phyloP scores from a whole-genome alignment of 2,329 filamentous ascomycete species.

The Alternaria sp. region DNA sequence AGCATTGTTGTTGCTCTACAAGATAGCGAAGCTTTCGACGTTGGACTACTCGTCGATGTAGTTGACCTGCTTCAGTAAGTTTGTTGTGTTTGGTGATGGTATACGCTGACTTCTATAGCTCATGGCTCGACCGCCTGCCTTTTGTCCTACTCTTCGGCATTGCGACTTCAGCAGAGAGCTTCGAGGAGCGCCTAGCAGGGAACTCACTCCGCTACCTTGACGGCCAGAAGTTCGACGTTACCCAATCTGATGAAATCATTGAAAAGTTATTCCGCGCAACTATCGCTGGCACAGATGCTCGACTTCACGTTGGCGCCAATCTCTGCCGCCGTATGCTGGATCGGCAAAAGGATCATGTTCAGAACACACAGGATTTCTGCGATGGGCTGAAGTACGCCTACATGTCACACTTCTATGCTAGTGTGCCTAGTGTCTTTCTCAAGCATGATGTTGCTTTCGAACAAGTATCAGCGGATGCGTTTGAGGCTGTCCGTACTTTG shows the following conservation, averaged over 20 bases:
- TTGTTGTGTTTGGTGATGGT: too few relatives aligned
- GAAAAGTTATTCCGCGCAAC: slow-evolving; percentile 75
- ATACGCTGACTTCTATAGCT: slow-evolving; percentile 51
- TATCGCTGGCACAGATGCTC: slow-evolving; percentile 65
- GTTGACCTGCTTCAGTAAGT: slow-evolving; percentile 72
- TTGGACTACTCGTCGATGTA: slow-evolving; percentile 73
- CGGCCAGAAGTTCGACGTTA: slow-evolving; percentile 79
- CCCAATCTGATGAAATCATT: slow-evolving; percentile 74
- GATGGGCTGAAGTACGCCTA: slow-evolving; percentile 79
- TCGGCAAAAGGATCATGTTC: slow-evolving; percentile 78
- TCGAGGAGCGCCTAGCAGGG: slow-evolving; percentile 76
- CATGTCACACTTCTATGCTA: slow-evolving; percentile 87
- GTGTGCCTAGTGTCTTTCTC: slow-evolving; percentile 73
- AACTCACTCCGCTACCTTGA: slow-evolving; percentile 72
- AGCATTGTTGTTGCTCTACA: slow-evolving; percentile 77
- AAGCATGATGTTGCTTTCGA: slow-evolving; percentile 45
- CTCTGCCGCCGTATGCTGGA: slow-evolving; percentile 71
- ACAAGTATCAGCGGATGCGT: slow-evolving; percentile 65
- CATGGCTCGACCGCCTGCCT: slow-evolving; percentile 78
- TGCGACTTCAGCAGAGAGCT: slow-evolving; percentile 81
- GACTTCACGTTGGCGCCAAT: slow-evolving; percentile 69
- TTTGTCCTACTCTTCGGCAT: slow-evolving; percentile 82
- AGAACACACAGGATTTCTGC: slow-evolving; percentile 76
- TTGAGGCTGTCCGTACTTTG: slow-evolving; percentile 72
- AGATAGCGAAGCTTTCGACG: slow-evolving; percentile 84